A percentile compares a stretch with the other conserved stretches of the same genome.
Evolutionary conservation across 805 yeast species (phyloP).

Genomic region (Barnettozyma siamensis): DNA sequence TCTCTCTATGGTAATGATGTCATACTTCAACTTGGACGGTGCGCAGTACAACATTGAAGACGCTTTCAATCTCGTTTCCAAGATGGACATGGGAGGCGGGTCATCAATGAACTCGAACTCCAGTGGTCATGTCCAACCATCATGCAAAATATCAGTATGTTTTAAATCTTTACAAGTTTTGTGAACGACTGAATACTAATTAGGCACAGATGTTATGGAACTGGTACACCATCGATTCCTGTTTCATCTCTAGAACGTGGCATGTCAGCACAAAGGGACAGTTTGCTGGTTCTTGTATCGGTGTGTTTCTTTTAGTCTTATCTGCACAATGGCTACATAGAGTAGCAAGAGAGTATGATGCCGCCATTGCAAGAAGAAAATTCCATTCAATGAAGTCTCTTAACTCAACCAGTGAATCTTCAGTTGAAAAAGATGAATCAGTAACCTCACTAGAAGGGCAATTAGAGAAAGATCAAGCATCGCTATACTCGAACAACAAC

Average conservation of each 20-base stretch:
- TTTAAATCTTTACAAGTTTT: no score
- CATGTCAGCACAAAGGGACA: constrained; percentile 50
- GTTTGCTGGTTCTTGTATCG: constrained; percentile 72
- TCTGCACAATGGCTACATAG: constrained; percentile 55
- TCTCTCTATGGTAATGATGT: no score
- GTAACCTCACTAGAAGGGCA: constrained; percentile 2
- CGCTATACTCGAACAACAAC: constrained; percentile 12
- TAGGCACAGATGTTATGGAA: constrained; percentile 59
- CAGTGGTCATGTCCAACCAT: constrained; percentile 2
- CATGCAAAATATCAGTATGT: constrained; percentile 28
- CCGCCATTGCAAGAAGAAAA: constrained; percentile 30
- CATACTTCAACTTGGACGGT: constrained; percentile 36
- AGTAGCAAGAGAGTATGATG: constrained; percentile 45
- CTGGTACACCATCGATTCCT: constrained; percentile 63
- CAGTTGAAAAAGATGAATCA: constrained; percentile 6
- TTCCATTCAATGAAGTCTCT: constrained; percentile 7
- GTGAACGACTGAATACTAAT: no score
- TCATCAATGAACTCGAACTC: constrained; percentile 2
- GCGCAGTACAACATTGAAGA: constrained; percentile 15
- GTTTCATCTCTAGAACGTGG: constrained; percentile 62
- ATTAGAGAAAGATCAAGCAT: constrained; percentile 10
- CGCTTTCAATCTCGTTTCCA: constrained; percentile 12
- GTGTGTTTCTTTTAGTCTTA: constrained; percentile 54
- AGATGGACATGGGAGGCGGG: constrained; percentile 16
- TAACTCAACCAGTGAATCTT: neutral